A percentile compares a stretch with the other conserved stretches of the same genome.
phyloP scores from a whole-genome alignment of 805 yeast species.

The Priceomyces haplophilus region DNA sequence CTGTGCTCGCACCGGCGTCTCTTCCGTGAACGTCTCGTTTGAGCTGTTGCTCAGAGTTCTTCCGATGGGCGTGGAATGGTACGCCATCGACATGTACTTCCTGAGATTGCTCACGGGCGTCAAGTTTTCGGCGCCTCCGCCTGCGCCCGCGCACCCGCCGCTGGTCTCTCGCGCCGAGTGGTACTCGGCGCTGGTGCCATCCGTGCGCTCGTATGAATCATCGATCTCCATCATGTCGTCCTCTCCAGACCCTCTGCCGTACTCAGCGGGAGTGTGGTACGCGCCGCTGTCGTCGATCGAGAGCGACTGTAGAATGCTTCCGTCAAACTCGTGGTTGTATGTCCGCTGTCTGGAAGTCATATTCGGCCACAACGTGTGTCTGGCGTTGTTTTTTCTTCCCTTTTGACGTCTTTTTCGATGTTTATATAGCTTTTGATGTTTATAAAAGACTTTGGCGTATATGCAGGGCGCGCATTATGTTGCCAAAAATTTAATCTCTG shows the following conservation, averaged over 20 bases:
- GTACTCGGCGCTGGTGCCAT: constrained; percentile 1
- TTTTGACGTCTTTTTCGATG: neutral
- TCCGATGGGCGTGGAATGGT: constrained; percentile 8
- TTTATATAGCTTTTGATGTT: neutral
- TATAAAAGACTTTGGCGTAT: no score
- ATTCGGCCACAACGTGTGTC: no score
- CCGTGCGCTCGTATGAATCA: constrained; percentile 6
- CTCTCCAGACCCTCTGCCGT: constrained; percentile 1
- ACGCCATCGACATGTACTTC: constrained; percentile 4
- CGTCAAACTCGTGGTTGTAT: constrained; percentile 18
- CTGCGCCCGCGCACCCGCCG: neutral
- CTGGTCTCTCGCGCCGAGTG: constrained; percentile 5
- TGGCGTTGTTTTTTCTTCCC: neutral
- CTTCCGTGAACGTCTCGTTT: constrained; percentile 4
- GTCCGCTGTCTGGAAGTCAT: neutral
- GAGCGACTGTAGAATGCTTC: constrained; percentile 20
- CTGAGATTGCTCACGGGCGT: constrained; percentile 5
- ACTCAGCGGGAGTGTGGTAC: neutral
- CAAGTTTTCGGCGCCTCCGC: neutral
- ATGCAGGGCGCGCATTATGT: neutral
- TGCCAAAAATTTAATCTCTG: neutral
- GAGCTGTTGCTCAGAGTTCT: constrained; percentile 1
- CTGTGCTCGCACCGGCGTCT: no score
- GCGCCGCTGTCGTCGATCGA: constrained; percentile 20
- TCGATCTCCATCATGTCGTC: constrained; percentile 25